phyloP scores from a whole-genome alignment of 2,329 filamentous ascomycete genomes.

The Myriosclerotinia scirpicola region DNA sequence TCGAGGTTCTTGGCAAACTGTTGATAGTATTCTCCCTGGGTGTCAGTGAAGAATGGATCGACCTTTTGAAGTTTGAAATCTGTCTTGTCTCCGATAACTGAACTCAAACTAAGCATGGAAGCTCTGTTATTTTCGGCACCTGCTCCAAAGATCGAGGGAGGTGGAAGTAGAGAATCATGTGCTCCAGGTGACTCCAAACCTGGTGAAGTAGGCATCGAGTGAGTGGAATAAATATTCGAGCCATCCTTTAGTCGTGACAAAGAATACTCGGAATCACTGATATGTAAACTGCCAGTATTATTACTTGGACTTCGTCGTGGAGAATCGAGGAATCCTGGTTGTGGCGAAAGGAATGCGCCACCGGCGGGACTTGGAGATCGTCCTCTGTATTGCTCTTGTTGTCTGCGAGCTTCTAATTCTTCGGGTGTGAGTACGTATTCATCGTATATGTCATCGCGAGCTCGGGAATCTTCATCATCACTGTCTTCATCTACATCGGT shows the following conservation, averaged over 20 bases:
- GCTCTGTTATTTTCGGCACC: constrained; percentile 21
- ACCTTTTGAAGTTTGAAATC: constrained; percentile 65
- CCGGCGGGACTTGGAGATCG: constrained; percentile 16
- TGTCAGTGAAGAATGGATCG: constrained; percentile 66
- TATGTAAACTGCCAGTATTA: constrained; percentile 18
- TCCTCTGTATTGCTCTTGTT: constrained; percentile 14
- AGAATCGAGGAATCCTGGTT: constrained; percentile 19
- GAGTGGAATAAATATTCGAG: constrained; percentile 17
- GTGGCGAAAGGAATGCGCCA: constrained; percentile 16
- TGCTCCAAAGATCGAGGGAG: constrained; percentile 18
- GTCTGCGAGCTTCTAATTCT: constrained; percentile 19
- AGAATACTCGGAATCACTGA: constrained; percentile 23
- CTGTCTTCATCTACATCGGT: constrained; percentile 21
- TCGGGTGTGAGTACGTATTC: constrained; percentile 24
- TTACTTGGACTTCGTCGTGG: constrained; percentile 3
- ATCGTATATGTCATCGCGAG: constrained; percentile 22
- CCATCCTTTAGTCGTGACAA: constrained; percentile 18
- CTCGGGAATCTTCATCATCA: constrained; percentile 18
- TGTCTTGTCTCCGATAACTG: constrained; percentile 58
- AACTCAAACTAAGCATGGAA: constrained; percentile 49
- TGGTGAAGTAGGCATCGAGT: constrained; percentile 20
- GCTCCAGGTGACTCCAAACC: constrained; percentile 20
- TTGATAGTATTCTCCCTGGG: constrained; percentile 59
- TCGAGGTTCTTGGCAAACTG: constrained; percentile 59
- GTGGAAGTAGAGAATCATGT: constrained; percentile 25